Evolutionary conservation across 1,284 basidiomycete species (phyloP).

Genomic region (Sanguinoderma infundibulare): DNA sequence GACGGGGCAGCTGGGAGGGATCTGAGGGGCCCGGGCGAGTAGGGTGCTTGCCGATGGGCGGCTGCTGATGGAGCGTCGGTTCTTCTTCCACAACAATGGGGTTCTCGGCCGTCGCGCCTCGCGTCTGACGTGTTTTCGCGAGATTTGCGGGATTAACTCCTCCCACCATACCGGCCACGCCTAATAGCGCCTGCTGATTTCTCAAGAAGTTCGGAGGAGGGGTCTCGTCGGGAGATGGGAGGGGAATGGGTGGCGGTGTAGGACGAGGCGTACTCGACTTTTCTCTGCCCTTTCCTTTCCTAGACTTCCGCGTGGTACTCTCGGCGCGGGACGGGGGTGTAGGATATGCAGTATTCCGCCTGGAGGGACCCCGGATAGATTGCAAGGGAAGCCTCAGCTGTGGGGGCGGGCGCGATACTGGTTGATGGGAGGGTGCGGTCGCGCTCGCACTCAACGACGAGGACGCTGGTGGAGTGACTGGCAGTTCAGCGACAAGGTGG

Average conservation of each 20-base stretch:
- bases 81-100: constrained; percentile 74
- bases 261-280: constrained; percentile 40
- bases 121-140: constrained; percentile 39
- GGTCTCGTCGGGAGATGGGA: constrained; percentile 63
- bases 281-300: constrained; percentile 35
- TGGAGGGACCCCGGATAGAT: constrained; percentile 15
- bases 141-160: constrained; percentile 64
- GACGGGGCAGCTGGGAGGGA: constrained; percentile 45
- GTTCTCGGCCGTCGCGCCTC: constrained; percentile 59
- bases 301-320: constrained; percentile 15
- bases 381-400: constrained; percentile 12
- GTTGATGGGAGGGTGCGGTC: constrained; percentile 10
- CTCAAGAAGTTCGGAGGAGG: constrained; percentile 73
- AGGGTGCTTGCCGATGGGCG: constrained; percentile 19
- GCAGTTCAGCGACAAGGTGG: constrained; percentile 83
- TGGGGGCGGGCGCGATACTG: background rate
- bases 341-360: constrained; percentile 14
- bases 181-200: constrained; percentile 70
- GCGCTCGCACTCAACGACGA: constrained; percentile 45
- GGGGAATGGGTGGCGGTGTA: constrained; percentile 55
- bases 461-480: constrained; percentile 74
- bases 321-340: constrained; percentile 15
- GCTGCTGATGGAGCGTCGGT: constrained; percentile 17
- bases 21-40: constrained; percentile 32
- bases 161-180: constrained; percentile 69